Percentiles rank a stretch among this genome's conserved stretches.
Evolutionary conservation across 208 protist genomes (phyloP).

Genomic region (Leishmania gerbilli): DNA sequence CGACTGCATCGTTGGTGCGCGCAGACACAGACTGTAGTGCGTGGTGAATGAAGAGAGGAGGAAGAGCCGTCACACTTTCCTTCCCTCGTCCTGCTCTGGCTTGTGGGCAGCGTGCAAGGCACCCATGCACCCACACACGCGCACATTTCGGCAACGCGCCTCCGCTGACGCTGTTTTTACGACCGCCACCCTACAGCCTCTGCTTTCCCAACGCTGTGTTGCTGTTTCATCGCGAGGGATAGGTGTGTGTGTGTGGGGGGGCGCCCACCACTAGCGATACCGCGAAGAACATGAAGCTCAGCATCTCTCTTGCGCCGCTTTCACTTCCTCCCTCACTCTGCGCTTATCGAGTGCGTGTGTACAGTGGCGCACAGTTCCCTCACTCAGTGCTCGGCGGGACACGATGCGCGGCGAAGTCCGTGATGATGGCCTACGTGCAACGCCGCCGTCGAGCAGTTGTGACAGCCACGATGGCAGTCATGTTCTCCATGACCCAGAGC

Average conservation of each 20-base stretch:
- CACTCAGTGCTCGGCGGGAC: neutral
- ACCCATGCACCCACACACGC: neutral
- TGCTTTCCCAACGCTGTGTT: neutral
- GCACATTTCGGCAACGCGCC: neutral
- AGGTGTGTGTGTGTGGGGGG: neutral
- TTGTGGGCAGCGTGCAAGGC: neutral
- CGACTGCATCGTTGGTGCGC: neutral
- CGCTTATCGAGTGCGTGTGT: slow-evolving; percentile 13
- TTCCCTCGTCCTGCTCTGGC: neutral
- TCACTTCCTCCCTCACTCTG: slow-evolving; percentile 1
- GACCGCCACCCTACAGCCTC: neutral
- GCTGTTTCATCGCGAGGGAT: neutral
- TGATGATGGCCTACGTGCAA: neutral
- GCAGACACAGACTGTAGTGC: neutral
- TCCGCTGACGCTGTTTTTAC: neutral
- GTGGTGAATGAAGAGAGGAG: neutral
- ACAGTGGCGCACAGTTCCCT: neutral
- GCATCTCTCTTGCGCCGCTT: neutral
- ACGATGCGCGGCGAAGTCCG: neutral
- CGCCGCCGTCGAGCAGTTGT: neutral
- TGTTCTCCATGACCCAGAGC: slow-evolving; percentile 23
- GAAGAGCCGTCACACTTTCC: neutral
- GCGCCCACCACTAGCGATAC: neutral
- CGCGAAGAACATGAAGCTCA: neutral
- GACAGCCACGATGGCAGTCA: neutral